Percentiles rank a stretch among this genome's conserved stretches.
Evolutionary conservation across 768 basidiomycete species (phyloP).

Genomic region (Kwoniella pini): DNA sequence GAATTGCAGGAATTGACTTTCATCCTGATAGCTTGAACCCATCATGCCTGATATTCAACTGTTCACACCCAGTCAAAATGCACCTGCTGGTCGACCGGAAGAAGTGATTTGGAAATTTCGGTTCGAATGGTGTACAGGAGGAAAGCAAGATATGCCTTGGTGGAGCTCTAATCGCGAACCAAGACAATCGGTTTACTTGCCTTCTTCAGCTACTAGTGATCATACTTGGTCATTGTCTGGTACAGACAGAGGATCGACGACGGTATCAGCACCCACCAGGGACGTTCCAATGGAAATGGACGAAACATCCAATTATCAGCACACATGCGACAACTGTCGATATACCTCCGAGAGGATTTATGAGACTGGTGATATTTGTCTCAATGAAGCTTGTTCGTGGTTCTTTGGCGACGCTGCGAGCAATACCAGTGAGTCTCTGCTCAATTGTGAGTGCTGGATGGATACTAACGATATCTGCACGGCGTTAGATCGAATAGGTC

Average conservation of each 20-base stretch:
- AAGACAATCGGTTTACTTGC: not conserved
- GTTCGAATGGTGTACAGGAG: conserved; percentile 40
- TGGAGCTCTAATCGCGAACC: conserved; percentile 16
- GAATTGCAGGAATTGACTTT: conserved; percentile 5
- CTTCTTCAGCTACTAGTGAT: not conserved
- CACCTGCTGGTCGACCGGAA: conserved; percentile 13
- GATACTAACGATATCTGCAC: no score
- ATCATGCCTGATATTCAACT: conserved; percentile 15
- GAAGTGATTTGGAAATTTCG: conserved; percentile 47
- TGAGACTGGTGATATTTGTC: conserved; percentile 28
- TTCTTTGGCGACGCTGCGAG: conserved; percentile 28
- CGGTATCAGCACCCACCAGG: conserved; percentile 6
- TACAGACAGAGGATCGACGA: conserved; percentile 10
- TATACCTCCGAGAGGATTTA: conserved; percentile 27
- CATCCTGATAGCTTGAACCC: conserved; percentile 27
- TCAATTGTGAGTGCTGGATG: no score
- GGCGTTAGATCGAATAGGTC: conserved; percentile 22
- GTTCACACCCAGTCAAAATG: not conserved
- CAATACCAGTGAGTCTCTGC: conserved; percentile 1
- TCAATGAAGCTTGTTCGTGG: conserved; percentile 34
- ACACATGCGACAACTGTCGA: conserved; percentile 25
- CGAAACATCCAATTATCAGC: not conserved
- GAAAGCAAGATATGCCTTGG: conserved; percentile 26
- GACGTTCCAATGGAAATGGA: not conserved
- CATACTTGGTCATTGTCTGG: not conserved